Evolutionary conservation across 495 filamentous ascomycete species (phyloP), one percentile per base, ranked within the genome.

Genomic region (Trichocladium uniseriatum): DNA sequence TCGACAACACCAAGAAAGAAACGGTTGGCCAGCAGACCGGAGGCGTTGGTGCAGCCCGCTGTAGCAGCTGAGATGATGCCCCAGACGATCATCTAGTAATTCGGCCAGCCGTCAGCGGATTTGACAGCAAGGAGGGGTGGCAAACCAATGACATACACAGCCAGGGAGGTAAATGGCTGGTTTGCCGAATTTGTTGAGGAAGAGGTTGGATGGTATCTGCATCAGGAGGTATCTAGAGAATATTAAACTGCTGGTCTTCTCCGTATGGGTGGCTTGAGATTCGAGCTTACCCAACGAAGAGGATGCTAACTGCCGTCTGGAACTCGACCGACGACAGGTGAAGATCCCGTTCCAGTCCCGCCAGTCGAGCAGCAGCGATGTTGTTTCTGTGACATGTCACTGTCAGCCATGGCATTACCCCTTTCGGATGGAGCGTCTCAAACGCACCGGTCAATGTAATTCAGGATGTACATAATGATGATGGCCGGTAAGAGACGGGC

Each of bases 271-370:
- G n/a, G n/a, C n/a, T n/a, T n/a, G n/a, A n/a, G n/a, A n/a, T n/a
- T n/a, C n/a, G n/a, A n/a, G n/a, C n/a, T n/a, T 84, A 87, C 46
- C 84, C 84, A 6, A 87, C 84, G 55, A 87, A 89, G 38, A 86
- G 63, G 39, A 86, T 84, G 57, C 75, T 80, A 45, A 86, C 75
- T 18, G 74, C 68, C 4, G 82, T 84, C 67, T 83, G 76, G 48
- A 73, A 79, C 48, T 79, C 48, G 49, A 50, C 63, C 28, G 52
- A 63, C 54, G 54, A 61, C 22, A 79, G 60, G 9, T 68, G 39
- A 1, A 78, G 64, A 36, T 77, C 76, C 38, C 66, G 55, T 15
- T 74, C 63, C 6, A 79, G 55, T 0, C 70, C 70, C 15, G 72
- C 74, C 27, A 79, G 58, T 38, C 70, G 69, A 6, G 74, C 74